Evolutionary conservation across 441 rosid genomes (phyloP).

Genomic region (Pelargonium fulgidum): DNA sequence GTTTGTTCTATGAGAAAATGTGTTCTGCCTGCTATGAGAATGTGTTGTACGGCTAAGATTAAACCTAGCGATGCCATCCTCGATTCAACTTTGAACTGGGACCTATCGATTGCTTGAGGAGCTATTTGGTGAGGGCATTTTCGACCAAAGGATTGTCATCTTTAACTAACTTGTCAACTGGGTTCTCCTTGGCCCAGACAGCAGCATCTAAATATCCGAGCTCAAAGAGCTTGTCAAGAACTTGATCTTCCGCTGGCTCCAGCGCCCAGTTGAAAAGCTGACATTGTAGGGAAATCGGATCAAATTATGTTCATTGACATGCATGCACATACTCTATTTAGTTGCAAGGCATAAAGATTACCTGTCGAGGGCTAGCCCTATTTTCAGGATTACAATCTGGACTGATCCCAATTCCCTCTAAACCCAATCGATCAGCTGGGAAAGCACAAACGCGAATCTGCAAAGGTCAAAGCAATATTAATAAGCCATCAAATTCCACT

Average conservation of each 20-base stretch:
- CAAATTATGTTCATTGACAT: slow-evolving; percentile 8
- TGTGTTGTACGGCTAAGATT: neutral
- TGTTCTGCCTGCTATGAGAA: neutral
- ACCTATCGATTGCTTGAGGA: too few species aligned
- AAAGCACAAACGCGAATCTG: slow-evolving; percentile 91
- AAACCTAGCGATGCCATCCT: neutral
- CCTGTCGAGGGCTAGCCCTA: slow-evolving; percentile 67
- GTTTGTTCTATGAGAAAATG: neutral
- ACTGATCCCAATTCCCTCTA: slow-evolving; percentile 73
- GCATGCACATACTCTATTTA: slow-evolving; percentile 1
- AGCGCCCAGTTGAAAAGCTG: slow-evolving; percentile 69
- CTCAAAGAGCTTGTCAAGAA: slow-evolving; percentile 70
- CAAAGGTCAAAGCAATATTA: slow-evolving; percentile 7
- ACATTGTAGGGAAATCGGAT: slow-evolving; percentile 10
- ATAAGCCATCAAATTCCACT: neutral
- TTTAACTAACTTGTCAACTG: slow-evolving; percentile 42
- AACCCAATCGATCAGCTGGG: slow-evolving; percentile 48
- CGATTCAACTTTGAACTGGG: too few species aligned
- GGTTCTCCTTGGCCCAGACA: slow-evolving; percentile 66
- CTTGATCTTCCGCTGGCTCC: slow-evolving; percentile 74
- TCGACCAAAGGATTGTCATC: slow-evolving; percentile 26
- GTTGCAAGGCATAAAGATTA: slow-evolving; percentile 19
- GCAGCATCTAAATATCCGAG: slow-evolving; percentile 73
- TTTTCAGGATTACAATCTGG: slow-evolving; percentile 85
- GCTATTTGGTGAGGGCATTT: slow-evolving; percentile 5